Evolutionary conservation across 2,329 filamentous ascomycete species (phyloP).

Genomic region (Colletotrichum theobromicola): DNA sequence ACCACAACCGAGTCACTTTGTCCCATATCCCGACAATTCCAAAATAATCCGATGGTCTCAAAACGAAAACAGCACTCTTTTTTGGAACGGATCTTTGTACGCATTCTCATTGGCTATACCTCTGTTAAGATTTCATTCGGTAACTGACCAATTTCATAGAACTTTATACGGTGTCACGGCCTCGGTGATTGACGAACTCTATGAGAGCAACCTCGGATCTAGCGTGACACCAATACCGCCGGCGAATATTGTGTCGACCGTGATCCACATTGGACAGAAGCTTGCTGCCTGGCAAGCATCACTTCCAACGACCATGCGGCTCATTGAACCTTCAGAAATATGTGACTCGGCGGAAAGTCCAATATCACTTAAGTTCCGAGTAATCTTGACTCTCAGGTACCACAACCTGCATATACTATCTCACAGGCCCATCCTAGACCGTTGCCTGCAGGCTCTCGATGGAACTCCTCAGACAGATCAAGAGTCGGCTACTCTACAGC

Average conservation of each 20-base stretch:
- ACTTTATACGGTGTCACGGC: slow-evolving; percentile 38
- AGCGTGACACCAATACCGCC: slow-evolving; percentile 25
- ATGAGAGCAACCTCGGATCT: slow-evolving; percentile 48
- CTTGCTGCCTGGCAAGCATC: slow-evolving; percentile 40
- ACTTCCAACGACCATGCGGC: slow-evolving; percentile 32
- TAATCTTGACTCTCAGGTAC: slow-evolving; percentile 41
- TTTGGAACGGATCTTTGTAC: slow-evolving; percentile 40
- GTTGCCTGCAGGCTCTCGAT: slow-evolving; percentile 21
- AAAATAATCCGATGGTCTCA: neutral
- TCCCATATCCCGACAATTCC: neutral
- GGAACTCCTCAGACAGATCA: neutral
- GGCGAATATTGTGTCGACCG: slow-evolving; percentile 33
- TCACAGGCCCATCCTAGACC: slow-evolving; percentile 32
- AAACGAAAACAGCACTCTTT: slow-evolving; percentile 22
- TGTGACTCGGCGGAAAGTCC: slow-evolving; percentile 17
- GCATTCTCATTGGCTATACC: neutral
- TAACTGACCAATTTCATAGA: slow-evolving; percentile 14
- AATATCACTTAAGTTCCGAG: slow-evolving; percentile 36
- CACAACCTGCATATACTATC: slow-evolving; percentile 36
- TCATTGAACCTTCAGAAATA: slow-evolving; percentile 29
- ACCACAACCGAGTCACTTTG: slow-evolving; percentile 36
- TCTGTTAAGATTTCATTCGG: neutral
- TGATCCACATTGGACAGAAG: slow-evolving; percentile 43
- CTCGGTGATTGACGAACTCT: slow-evolving; percentile 43
- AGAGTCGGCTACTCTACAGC: slow-evolving; percentile 20